A percentile compares a stretch with the other conserved stretches of the same genome.
These are phyloP conservation scores for Isabelozyma heimii DNA, from an alignment of 805 yeast species.

Conservation along the genomic window DNA sequence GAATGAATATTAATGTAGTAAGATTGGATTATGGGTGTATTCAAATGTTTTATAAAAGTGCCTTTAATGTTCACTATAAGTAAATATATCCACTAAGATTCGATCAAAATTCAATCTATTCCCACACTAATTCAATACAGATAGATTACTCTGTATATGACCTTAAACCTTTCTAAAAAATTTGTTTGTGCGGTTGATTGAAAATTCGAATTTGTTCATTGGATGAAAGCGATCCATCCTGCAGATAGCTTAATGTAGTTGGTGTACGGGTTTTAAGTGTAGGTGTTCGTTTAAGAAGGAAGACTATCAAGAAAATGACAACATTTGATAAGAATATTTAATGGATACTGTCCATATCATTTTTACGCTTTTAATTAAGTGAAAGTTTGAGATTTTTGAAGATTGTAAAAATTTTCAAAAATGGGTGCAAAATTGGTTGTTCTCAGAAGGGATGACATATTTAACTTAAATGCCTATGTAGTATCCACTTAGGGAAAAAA, in stretches of 20 bases:
- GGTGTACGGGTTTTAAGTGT: not conserved
- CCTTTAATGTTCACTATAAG: not conserved
- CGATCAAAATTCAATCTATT: not conserved
- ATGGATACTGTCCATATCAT: too few relatives aligned
- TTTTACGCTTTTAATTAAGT: too few relatives aligned
- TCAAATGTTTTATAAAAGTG: not conserved
- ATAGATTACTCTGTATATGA: not conserved
- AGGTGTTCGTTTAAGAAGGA: too few relatives aligned
- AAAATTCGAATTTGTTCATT: slow-evolving; percentile 5
- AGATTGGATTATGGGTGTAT: not conserved
- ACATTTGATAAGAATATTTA: too few relatives aligned
- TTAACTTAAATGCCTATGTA: too few relatives aligned
- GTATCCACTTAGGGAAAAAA: too few relatives aligned
- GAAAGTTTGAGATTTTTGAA: not conserved
- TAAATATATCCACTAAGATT: not conserved
- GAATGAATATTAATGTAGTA: not conserved
- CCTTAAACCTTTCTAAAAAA: not conserved
- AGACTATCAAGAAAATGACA: too few relatives aligned
- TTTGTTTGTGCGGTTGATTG: slow-evolving; percentile 1
- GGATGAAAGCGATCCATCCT: not conserved
- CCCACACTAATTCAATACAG: not conserved
- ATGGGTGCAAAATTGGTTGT: not conserved
- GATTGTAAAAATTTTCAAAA: too few relatives aligned
- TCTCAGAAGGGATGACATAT: not conserved
- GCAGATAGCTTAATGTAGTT: not conserved